Base-by-base conservation (phyloP, 768 basidiomycete genomes). In the Lentinus tigrinus region DNA sequence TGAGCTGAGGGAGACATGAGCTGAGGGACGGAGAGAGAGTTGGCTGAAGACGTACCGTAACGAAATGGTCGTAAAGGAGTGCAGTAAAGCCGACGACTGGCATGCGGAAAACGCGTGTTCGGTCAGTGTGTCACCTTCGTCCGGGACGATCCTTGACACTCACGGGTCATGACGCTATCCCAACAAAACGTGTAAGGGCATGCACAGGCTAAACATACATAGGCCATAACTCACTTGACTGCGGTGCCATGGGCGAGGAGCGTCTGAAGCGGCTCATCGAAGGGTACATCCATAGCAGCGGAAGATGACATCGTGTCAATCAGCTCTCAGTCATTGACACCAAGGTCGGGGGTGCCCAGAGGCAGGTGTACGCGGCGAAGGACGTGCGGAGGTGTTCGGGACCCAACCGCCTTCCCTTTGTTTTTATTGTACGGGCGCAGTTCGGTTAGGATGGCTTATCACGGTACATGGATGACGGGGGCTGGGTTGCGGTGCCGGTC, bases 51-150 rank as follows among this genome's bases (percentile, higher is more conserved):
- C 65, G 11, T 24, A 70, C 69, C 42, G 69, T 70, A 17, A 69
- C 46, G 19, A 69, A 46, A 42, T 70, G 69, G 53, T 70, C 69
- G 56, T 69, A 69, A 13, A 68, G 42, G 13, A 70, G 62, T 36
- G 63, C 63, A 17, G 63, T 63, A 5, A 70, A 59, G 27, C 69
- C 66, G 37, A 65, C 62, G 31, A 68, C 67, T 70, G 37, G 16
- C 23, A n/a, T 16, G 17, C 17, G 17, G 31, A 47, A 49, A 21
- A 2, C 28, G 27, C 38, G 16, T 40, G 17, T 42, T n/a, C 37
- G 50, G 57, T 47, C 24, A 56, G 36, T 23, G 11, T 8, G 0
- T 5, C 26, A 1, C 24, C 10, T 13, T 38, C 1, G 13, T 9
- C n/a, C n/a, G 31, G 17, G 24, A 2, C 3, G 3, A 23, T 23